Evolutionary conservation across 148 eudicot species (phyloP).

Genomic region (Cornus florida): DNA sequence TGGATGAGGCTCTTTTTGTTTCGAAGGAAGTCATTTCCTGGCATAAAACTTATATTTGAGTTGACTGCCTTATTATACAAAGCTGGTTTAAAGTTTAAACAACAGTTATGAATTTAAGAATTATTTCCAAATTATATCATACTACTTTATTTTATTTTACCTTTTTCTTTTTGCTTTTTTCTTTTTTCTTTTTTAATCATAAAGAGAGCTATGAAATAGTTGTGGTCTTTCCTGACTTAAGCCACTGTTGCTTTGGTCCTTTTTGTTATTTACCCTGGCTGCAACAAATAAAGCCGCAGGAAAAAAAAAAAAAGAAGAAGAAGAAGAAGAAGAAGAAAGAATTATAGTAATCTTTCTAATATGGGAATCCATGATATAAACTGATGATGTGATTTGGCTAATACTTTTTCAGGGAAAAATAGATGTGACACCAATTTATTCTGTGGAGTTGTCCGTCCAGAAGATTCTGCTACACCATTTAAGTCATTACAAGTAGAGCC

Average conservation of each 20-base stretch:
- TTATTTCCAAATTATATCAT: background rate
- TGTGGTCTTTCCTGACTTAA: background rate
- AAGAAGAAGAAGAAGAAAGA: too few relatives aligned
- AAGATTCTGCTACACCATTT: slow-evolving; percentile 2
- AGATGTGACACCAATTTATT: slow-evolving; percentile 1
- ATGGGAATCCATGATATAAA: background rate
- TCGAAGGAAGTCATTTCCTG: background rate
- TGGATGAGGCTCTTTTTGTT: background rate
- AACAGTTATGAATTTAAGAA: background rate
- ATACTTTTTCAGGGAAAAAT: slow-evolving; percentile 19
- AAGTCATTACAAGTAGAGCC: slow-evolving; percentile 15
- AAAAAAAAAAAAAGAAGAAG: background rate
- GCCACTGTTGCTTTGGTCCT: background rate
- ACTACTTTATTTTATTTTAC: background rate
- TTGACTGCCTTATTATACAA: background rate
- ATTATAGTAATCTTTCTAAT: background rate
- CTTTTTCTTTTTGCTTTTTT: background rate
- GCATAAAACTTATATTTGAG: background rate
- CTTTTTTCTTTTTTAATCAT: background rate
- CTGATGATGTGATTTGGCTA: background rate
- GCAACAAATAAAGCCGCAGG: background rate
- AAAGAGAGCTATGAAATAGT: background rate
- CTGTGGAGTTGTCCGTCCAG: background rate
- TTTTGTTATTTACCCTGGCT: background rate
- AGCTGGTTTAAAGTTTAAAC: background rate